Conservation (phyloP, 2,329 filamentous ascomycete species). For the Polytolypa hystricis region DNA sequence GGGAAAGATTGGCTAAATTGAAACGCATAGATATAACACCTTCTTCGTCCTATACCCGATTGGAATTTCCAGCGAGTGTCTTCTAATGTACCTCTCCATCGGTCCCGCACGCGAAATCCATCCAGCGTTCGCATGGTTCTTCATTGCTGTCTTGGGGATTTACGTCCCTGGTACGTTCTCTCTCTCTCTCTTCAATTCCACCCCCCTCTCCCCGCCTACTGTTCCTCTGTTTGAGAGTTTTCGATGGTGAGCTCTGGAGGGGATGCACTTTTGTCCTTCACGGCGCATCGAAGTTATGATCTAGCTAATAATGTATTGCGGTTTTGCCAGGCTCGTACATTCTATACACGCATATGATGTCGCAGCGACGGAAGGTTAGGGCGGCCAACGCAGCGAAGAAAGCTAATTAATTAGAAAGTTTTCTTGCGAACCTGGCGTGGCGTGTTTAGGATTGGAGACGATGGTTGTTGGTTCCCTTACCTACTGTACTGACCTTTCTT, state of each 20-base stretch:
- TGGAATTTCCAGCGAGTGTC: conserved; percentile 79
- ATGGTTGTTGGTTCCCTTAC: no score
- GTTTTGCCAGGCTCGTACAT: conserved; percentile 56
- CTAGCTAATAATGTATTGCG: conserved; percentile 12
- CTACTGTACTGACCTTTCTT: no score
- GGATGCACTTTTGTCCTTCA: no score
- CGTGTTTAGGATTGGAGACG: no score
- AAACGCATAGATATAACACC: conserved; percentile 56
- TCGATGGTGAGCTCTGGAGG: no score
- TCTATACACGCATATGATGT: conserved; percentile 90
- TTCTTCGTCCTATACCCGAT: conserved; percentile 90
- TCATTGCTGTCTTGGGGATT: conserved; percentile 56
- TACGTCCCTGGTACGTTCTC: conserved; percentile 61
- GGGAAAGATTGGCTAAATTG: neutral
- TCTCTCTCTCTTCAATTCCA: conserved; percentile 2
- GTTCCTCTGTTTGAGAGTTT: neutral
- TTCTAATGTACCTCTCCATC: conserved; percentile 62
- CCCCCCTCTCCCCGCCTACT: conserved; percentile 2
- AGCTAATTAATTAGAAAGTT: conserved; percentile 21
- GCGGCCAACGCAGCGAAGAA: conserved; percentile 55
- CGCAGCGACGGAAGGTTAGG: conserved; percentile 74
- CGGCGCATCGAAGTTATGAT: conserved; percentile 7
- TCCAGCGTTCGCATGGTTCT: conserved; percentile 44
- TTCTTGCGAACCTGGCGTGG: no score
- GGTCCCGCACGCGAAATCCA: conserved; percentile 44